Conservation (phyloP, 176 grass and related monocot species). For the Aegilops sharonensis region DNA sequence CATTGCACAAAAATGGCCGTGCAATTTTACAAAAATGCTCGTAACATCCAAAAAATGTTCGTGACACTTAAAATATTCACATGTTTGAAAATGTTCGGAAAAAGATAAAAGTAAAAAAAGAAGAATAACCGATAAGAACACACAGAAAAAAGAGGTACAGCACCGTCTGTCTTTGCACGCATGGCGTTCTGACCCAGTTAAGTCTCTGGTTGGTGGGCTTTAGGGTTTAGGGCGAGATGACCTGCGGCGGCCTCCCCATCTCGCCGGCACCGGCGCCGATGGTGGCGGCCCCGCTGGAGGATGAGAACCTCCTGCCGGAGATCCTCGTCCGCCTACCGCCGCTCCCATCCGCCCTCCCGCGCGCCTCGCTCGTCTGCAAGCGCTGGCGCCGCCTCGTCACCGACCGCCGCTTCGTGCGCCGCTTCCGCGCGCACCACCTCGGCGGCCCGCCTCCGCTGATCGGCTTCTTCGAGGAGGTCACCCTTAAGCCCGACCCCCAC, state of each 20-base stretch:
- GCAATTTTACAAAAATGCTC: too few species aligned
- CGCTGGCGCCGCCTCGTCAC: conserved; percentile 4
- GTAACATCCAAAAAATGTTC: too few species aligned
- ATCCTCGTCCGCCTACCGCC: neutral
- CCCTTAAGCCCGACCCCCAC: neutral
- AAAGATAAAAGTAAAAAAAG: too few species aligned
- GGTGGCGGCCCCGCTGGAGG: neutral
- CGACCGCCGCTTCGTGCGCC: neutral
- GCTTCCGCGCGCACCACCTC: neutral
- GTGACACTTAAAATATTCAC: too few species aligned
- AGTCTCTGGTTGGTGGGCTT: too few species aligned
- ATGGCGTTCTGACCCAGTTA: too few species aligned
- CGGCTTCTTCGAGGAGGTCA: neutral
- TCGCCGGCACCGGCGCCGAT: neutral
- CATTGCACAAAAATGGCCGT: too few species aligned
- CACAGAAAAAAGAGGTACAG: too few species aligned
- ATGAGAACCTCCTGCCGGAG: neutral
- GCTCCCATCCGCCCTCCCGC: neutral
- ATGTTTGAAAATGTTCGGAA: too few species aligned
- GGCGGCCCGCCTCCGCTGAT: neutral
- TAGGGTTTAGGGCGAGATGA: too few species aligned
- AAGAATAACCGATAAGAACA: too few species aligned
- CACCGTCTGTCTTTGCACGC: too few species aligned
- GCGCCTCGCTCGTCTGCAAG: neutral
- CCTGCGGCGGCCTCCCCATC: neutral